Percentiles rank a stretch among this genome's conserved stretches.
These are phyloP conservation scores for Chloris gayana DNA, from an alignment of 176 grass and related monocot genomes.

Conservation along the genomic window DNA sequence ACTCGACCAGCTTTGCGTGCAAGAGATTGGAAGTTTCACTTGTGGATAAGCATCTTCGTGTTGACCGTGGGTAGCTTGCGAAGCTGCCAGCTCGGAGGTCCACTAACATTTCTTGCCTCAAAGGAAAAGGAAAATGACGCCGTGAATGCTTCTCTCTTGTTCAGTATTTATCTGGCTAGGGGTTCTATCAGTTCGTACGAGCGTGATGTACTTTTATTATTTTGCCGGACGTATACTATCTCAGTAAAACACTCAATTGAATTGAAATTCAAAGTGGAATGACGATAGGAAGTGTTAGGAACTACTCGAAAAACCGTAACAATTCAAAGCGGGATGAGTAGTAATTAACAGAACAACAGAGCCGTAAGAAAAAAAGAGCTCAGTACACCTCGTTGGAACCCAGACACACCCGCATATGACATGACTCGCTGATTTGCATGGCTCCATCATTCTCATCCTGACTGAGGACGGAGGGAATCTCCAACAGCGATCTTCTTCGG, in stretches of 20 bases:
- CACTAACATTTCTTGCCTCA: neutral
- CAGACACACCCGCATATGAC: neutral
- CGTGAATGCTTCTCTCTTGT: neutral
- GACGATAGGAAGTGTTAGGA: neutral
- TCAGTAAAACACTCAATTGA: neutral
- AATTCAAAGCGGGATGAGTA: too few relatives aligned
- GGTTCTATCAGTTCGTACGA: neutral
- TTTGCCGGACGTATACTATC: neutral
- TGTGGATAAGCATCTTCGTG: slow-evolving; percentile 30
- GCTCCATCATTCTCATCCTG: slow-evolving; percentile 6
- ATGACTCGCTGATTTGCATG: slow-evolving; percentile 20
- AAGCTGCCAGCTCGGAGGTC: neutral
- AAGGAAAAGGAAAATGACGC: neutral
- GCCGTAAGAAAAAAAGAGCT: slow-evolving; percentile 22
- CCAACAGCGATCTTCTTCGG: neutral
- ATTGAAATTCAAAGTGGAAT: slow-evolving; percentile 23
- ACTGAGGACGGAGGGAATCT: slow-evolving; percentile 28
- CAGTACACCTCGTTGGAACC: neutral
- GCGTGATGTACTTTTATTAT: neutral
- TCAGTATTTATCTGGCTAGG: too few relatives aligned
- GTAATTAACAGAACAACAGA: slow-evolving; percentile 5
- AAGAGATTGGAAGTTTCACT: neutral
- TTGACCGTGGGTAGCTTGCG: neutral
- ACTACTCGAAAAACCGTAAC: too few relatives aligned
- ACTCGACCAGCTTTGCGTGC: slow-evolving; percentile 30